Conservation (phyloP, 768 basidiomycete species). For the Tricholoma sp. region DNA sequence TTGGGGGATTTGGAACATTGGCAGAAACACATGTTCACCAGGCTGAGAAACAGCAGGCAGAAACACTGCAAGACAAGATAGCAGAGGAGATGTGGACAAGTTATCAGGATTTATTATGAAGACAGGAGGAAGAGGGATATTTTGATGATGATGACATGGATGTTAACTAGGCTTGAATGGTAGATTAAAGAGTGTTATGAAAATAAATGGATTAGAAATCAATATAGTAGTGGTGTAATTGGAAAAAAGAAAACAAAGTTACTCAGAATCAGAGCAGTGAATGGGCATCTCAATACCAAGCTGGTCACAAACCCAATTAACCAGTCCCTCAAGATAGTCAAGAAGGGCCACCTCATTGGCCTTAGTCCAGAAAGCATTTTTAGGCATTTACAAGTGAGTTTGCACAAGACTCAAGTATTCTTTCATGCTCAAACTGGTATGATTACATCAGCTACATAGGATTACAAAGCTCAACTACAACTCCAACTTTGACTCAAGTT, state of each 20-base stretch:
- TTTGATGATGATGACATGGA: not conserved
- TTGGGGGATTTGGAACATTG: not conserved
- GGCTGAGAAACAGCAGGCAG: conserved; percentile 10
- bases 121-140: not conserved
- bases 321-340: not conserved
- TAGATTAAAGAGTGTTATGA: no score
- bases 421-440: no score
- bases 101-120: conserved; percentile 12
- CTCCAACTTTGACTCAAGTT: no score
- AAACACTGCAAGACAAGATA: conserved; percentile 18
- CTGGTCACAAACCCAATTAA: not conserved
- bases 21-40: not conserved
- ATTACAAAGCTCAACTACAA: no score
- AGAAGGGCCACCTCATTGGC: not conserved
- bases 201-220: no score
- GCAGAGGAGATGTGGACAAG: conserved; percentile 26
- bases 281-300: not conserved
- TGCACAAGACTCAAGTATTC: no score
- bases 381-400: no score
- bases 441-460: no score
- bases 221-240: not conserved
- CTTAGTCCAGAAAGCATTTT: not conserved
- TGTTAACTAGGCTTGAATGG: not conserved
- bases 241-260: no score
- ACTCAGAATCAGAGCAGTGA: not conserved